These are phyloP conservation scores for Colletotrichum lentis DNA, from an alignment of 2,329 filamentous ascomycete genomes.

Conservation along the genomic window DNA sequence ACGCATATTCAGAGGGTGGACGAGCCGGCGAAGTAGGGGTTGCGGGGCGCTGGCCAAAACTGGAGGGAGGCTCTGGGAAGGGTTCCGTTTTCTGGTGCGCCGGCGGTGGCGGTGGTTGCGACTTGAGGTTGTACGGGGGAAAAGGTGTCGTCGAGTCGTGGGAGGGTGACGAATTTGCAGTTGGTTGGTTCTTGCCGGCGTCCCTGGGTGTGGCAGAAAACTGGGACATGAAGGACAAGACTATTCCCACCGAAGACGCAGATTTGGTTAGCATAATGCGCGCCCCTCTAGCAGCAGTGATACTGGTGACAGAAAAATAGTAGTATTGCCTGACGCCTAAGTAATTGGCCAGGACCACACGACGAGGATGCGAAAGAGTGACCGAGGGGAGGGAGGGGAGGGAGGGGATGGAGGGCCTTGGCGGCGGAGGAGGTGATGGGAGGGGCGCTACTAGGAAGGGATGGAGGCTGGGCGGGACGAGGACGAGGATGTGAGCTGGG, in stretches of 20 bases:
- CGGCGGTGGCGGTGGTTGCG: constrained; percentile 25
- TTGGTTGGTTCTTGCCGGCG: constrained; percentile 50
- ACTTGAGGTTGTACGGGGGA: constrained; percentile 37
- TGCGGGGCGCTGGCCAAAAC: constrained; percentile 46
- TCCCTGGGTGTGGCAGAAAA: constrained; percentile 64
- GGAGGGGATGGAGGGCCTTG: background rate
- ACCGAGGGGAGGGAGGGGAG: background rate
- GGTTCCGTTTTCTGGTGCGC: constrained; percentile 30
- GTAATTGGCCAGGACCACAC: constrained; percentile 33
- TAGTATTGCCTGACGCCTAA: constrained; percentile 32
- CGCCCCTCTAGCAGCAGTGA: constrained; percentile 11
- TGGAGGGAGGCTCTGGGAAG: constrained; percentile 32
- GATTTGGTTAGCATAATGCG: constrained; percentile 37
- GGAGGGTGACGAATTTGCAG: constrained; percentile 56
- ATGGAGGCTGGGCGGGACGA: constrained; percentile 6
- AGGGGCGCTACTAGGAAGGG: background rate
- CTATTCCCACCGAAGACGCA: constrained; percentile 54
- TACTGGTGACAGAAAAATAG: constrained; percentile 10
- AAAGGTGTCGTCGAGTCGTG: constrained; percentile 44
- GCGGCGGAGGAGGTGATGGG: background rate
- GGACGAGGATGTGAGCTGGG: background rate
- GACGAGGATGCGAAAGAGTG: constrained; percentile 19
- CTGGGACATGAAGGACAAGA: constrained; percentile 88
- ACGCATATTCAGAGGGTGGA: constrained; percentile 52
- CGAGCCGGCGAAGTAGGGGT: constrained; percentile 45